Percentiles rank a stretch among this genome's conserved stretches.
Conservation (phyloP, 768 basidiomycete genomes). For the Cyclocybe aegerita region DNA sequence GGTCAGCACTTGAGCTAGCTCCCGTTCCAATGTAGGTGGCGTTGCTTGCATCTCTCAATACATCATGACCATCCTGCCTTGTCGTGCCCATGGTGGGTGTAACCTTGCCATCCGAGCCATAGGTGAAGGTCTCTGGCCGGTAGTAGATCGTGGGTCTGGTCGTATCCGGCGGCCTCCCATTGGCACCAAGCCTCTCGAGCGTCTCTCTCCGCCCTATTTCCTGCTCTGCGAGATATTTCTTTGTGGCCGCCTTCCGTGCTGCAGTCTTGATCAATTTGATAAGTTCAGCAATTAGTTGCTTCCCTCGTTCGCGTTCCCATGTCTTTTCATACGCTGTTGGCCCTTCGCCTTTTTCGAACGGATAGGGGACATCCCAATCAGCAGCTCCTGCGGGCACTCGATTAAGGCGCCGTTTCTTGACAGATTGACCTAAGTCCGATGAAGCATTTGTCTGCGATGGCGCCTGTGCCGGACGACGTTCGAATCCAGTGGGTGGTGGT, state of each 20-base stretch:
- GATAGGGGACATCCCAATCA: slow-evolving; percentile 85
- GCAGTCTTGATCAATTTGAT: slow-evolving; percentile 60
- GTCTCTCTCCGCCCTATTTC: background rate
- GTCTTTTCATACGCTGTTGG: slow-evolving; percentile 60
- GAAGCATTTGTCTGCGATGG: background rate
- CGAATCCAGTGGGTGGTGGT: slow-evolving; percentile 14
- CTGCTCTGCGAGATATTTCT: slow-evolving; percentile 36
- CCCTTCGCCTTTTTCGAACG: slow-evolving; percentile 70
- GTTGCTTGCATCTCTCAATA: slow-evolving; percentile 24
- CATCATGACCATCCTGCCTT: slow-evolving; percentile 17
- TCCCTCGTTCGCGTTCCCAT: slow-evolving; percentile 67
- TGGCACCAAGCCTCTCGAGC: slow-evolving; percentile 3
- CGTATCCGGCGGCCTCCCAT: background rate
- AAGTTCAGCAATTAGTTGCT: slow-evolving; percentile 61
- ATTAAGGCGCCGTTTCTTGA: slow-evolving; percentile 63
- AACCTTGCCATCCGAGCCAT: slow-evolving; percentile 16
- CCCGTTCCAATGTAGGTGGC: background rate
- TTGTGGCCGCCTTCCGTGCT: slow-evolving; percentile 58
- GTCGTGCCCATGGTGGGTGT: slow-evolving; percentile 7
- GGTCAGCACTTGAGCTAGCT: slow-evolving; percentile 3
- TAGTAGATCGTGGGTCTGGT: slow-evolving; percentile 24
- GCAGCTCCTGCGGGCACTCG: slow-evolving; percentile 76
- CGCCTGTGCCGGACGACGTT: background rate
- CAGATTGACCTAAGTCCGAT: slow-evolving; percentile 12
- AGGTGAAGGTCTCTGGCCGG: slow-evolving; percentile 29